phyloP scores from a whole-genome alignment of 2,329 filamentous ascomycete genomes.

The Penicillium oxalicum region DNA sequence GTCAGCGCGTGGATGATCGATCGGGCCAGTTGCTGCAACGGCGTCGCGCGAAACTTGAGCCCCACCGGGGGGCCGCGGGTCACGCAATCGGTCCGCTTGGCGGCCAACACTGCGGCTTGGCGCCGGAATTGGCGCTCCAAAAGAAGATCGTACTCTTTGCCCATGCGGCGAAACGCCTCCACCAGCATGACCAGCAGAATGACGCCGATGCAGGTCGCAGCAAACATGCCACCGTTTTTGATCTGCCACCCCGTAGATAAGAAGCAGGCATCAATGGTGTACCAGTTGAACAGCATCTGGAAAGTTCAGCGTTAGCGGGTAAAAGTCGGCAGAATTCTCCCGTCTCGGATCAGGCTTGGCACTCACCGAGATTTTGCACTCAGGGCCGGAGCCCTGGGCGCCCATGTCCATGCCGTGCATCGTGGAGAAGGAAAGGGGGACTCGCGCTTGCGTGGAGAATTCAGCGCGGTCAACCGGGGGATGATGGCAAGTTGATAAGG shows the following conservation, averaged over 20 bases:
- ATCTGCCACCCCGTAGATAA: constrained; percentile 18
- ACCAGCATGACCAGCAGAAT: constrained; percentile 15
- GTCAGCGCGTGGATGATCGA: constrained; percentile 15
- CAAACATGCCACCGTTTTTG: constrained; percentile 18
- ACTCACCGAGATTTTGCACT: constrained; percentile 25
- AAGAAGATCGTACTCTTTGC: constrained; percentile 15
- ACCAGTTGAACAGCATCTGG: constrained; percentile 29
- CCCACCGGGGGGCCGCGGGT: background rate
- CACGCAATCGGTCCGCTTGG: constrained; percentile 5
- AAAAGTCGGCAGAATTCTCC: background rate
- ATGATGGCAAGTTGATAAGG: no score
- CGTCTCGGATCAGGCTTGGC: constrained; percentile 9
- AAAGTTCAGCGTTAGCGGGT: background rate
- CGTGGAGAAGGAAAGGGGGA: no score
- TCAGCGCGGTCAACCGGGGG: no score
- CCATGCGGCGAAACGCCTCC: constrained; percentile 13
- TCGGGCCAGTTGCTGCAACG: constrained; percentile 13
- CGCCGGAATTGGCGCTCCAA: constrained; percentile 17
- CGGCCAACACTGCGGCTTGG: constrained; percentile 13
- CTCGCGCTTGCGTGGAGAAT: no score
- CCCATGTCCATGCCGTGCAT: constrained; percentile 22
- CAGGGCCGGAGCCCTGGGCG: constrained; percentile 8
- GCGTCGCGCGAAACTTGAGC: constrained; percentile 14
- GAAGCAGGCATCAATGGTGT: constrained; percentile 25
- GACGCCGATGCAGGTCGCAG: constrained; percentile 14